These are phyloP conservation scores for Phytophthora foliorum DNA, from an alignment of 352 stramenopile species.

Conservation along the genomic window DNA sequence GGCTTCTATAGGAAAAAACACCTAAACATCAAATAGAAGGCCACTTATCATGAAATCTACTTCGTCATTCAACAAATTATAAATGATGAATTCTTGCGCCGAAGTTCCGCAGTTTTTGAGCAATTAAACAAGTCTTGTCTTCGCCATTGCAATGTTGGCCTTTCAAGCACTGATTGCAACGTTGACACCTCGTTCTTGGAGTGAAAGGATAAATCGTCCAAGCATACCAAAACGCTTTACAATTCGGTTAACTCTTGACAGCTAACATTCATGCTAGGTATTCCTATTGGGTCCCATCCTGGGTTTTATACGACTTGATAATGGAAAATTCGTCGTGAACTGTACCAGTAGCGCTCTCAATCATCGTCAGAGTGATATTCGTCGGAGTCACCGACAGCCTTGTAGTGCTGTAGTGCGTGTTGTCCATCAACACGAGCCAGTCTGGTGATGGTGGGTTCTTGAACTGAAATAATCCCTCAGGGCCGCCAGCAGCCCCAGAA, in stretches of 20 bases:
- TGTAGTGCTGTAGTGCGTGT: constrained; percentile 45
- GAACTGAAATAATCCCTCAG: constrained; percentile 42
- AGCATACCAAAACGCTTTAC: background rate
- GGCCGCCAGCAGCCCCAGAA: constrained; percentile 42
- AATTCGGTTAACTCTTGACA: background rate
- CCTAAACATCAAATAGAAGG: no score
- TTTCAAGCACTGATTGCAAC: background rate
- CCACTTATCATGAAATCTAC: no score
- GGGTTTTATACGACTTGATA: constrained; percentile 26
- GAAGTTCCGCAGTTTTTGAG: background rate
- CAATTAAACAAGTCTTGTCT: background rate
- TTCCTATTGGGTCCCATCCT: background rate
- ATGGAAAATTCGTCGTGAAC: constrained; percentile 56
- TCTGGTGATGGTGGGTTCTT: constrained; percentile 26
- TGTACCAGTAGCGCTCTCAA: constrained; percentile 31
- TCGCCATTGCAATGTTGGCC: no score
- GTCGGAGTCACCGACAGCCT: constrained; percentile 42
- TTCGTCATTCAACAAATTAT: no score
- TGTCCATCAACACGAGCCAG: constrained; percentile 47
- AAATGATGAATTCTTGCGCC: background rate
- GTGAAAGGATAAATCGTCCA: no score
- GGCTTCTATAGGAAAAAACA: no score
- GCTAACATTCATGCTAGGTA: background rate
- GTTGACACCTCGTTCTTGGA: no score
- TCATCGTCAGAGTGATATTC: constrained; percentile 42